A percentile compares a stretch with the other conserved stretches of the same genome.
Evolutionary conservation across 2,329 filamentous ascomycete genomes (phyloP).

Genomic region (Trichoderma citrinoviride): DNA sequence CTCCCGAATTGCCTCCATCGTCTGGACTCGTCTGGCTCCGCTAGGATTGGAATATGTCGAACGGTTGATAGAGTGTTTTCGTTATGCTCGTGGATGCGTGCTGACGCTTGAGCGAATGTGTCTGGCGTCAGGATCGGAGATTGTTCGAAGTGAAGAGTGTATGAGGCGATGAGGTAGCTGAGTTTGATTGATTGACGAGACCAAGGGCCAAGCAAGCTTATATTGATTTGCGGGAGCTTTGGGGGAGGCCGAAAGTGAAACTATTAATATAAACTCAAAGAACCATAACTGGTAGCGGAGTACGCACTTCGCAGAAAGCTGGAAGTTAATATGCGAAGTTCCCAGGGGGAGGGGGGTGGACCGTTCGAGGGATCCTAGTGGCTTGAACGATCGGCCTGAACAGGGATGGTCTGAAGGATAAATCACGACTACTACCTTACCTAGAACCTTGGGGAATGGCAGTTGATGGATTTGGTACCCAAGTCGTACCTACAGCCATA

Average conservation of each 20-base stretch:
- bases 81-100: not conserved
- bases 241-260: constrained; percentile 15
- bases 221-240: no score
- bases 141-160: not conserved
- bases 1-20: constrained; percentile 35
- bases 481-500: constrained; percentile 20
- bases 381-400: constrained; percentile 32
- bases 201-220: no score
- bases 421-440: constrained; percentile 30
- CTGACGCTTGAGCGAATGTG: not conserved
- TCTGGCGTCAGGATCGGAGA: not conserved
- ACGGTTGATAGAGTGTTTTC: not conserved
- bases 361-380: constrained; percentile 33
- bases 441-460: constrained; percentile 2
- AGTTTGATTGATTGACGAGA: not conserved
- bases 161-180: not conserved
- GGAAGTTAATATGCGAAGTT: constrained; percentile 19
- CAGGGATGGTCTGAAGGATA: constrained; percentile 37
- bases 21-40: constrained; percentile 23
- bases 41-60: not conserved
- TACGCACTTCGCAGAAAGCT: not conserved
- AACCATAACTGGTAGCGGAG: no score
- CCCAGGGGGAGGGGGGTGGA: constrained; percentile 21
- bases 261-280: constrained; percentile 13
- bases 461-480: constrained; percentile 25